Base-by-base conservation (phyloP, 2,329 filamentous ascomycete species). In the Ilyonectria destructans region DNA sequence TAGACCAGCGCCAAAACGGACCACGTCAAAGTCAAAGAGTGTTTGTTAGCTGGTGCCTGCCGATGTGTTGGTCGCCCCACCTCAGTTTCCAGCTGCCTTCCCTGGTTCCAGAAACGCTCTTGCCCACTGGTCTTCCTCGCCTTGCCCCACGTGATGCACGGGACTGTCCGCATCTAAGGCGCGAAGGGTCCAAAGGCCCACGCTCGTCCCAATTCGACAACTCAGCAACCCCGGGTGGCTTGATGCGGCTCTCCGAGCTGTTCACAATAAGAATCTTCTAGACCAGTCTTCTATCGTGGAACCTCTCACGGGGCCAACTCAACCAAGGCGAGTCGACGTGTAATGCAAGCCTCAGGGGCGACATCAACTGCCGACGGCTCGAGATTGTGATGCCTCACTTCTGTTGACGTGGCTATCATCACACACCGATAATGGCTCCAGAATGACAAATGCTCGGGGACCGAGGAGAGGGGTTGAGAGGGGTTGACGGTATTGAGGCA, bases 71-170 rank as follows among this genome's bases (percentile, higher is more conserved):
- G 58, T 59, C 64, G 33, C 54, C 55, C 55, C 51, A 66, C 66
- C 70, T 62, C 67, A 67, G 29, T 52, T 74, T 72, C 72, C 59
- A 71, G 72, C 68, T 75, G 46, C 52, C 62, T 57, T 67, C 58
- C 59, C 57, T 51, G 64, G 48, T 43, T 43, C 40, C 46, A 45
- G 29, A 65, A 37, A 54, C 65, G 37, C 46, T 57, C 54, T 65
- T 66, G 56, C 56, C 57, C 55, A 19, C 68, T 69, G 62, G 55
- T 60, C 49, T 40, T 33, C 29, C 54, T 45, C 49, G 54, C 57
- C 63, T 49, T 61, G 66, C 61, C 52, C 72, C 74, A 76, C 71
- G 74, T 75, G 74, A 70, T 59, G 46, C 54, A 46, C 61, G 49
- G 23, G 62, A 68, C 66, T 54, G 23, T 58, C 55, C 61, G 58